Conservation (phyloP, 2,329 filamentous ascomycete species). For the Paracamarosporium sp. region DNA sequence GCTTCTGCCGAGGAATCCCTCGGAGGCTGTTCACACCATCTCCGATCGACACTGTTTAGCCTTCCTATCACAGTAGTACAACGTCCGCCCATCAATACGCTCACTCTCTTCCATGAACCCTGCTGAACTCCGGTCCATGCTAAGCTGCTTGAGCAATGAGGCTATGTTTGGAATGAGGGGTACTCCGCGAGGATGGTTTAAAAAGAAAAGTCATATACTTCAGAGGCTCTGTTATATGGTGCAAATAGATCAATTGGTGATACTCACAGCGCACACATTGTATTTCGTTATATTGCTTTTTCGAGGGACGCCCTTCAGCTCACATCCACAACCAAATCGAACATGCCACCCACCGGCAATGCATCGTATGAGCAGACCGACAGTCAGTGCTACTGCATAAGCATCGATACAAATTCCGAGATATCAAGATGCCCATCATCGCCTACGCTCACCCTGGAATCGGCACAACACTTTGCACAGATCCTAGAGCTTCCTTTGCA, state of each 20-base stretch:
- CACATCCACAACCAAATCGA: neutral
- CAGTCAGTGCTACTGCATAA: neutral
- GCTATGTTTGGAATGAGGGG: neutral
- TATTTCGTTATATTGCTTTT: neutral
- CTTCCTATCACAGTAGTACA: too few species aligned
- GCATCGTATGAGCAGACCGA: neutral
- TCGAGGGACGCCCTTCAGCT: neutral
- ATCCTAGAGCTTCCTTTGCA: neutral
- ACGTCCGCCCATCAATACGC: neutral
- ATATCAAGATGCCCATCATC: neutral
- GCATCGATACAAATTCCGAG: neutral
- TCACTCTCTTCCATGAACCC: neutral
- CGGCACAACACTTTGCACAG: neutral
- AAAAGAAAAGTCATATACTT: neutral
- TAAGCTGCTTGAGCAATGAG: neutral
- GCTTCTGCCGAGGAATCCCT: too few species aligned
- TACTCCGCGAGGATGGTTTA: neutral
- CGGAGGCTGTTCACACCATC: too few species aligned
- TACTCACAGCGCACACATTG: too few species aligned
- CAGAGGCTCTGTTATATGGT: neutral
- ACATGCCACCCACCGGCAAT: neutral
- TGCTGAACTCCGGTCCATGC: neutral
- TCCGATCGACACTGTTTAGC: too few species aligned
- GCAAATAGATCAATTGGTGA: neutral
- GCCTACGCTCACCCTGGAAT: neutral